phyloP scores from a whole-genome alignment of 257 asterid genomes.

The Ajuga chamaepitys region DNA sequence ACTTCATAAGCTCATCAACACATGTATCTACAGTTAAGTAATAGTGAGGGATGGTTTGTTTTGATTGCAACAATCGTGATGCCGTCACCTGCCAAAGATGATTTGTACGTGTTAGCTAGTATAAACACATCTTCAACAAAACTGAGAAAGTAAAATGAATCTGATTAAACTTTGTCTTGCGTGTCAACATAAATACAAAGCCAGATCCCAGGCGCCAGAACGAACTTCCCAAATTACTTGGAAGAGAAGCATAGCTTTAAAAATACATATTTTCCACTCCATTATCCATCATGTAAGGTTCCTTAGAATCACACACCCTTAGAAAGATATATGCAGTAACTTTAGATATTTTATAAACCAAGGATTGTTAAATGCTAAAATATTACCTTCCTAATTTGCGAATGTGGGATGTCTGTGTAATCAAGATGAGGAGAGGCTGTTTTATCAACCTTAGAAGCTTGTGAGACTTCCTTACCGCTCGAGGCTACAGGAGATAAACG shows the following conservation, averaged over 20 bases:
- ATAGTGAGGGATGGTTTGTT: constrained; percentile 96
- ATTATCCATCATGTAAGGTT: no score
- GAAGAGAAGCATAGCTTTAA: neutral
- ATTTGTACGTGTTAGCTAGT: constrained; percentile 11
- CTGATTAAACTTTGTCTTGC: neutral
- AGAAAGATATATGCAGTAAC: neutral
- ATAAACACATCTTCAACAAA: neutral
- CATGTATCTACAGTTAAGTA: constrained; percentile 92
- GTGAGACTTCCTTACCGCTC: constrained; percentile 54
- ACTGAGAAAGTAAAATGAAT: neutral
- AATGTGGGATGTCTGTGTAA: constrained; percentile 72
- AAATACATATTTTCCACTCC: neutral
- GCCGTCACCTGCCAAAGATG: constrained; percentile 68
- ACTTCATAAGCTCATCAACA: constrained; percentile 96
- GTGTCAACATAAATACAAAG: neutral
- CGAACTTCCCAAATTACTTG: neutral
- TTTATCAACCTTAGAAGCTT: constrained; percentile 49
- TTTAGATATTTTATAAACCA: constrained; percentile 1
- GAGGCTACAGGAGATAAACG: constrained; percentile 56
- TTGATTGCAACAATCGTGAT: constrained; percentile 74
- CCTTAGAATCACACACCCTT: neutral
- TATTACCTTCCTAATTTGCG: constrained; percentile 92
- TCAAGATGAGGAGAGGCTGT: constrained; percentile 38
- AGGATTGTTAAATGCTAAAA: neutral
- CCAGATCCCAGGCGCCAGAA: neutral